Evolutionary conservation across 768 basidiomycete species (phyloP).

Genomic region (Xerocomellus chrysenteron): DNA sequence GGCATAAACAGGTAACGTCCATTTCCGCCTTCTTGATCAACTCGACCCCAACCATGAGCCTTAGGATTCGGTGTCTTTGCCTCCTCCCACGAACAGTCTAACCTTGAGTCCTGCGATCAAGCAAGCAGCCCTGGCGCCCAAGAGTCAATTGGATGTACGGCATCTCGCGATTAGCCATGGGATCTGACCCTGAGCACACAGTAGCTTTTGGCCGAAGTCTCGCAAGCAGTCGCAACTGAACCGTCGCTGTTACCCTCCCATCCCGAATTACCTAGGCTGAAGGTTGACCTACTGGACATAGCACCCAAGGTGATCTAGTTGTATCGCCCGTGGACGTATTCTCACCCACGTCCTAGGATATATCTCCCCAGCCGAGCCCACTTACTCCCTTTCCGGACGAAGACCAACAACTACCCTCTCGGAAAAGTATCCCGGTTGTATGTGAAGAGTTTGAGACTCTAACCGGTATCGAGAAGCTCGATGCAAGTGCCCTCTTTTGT

Average conservation of each 20-base stretch:
- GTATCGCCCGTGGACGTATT: not conserved
- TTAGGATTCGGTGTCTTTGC: constrained; percentile 5
- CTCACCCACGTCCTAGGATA: constrained; percentile 15
- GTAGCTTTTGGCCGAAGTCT: constrained; percentile 30
- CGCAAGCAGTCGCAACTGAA: constrained; percentile 30
- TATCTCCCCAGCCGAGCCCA: constrained; percentile 19
- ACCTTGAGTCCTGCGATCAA: constrained; percentile 10
- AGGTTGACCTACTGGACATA: constrained; percentile 3
- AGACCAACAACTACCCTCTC: not conserved
- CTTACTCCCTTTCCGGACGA: constrained; percentile 21
- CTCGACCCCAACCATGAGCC: not conserved
- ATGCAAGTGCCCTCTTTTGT: constrained; percentile 35
- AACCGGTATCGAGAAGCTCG: constrained; percentile 48
- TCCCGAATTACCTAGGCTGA: constrained; percentile 22
- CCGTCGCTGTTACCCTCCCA: constrained; percentile 27
- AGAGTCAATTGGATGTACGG: constrained; percentile 30
- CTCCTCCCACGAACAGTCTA: not conserved
- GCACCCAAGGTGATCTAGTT: constrained; percentile 12
- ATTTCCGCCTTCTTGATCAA: not conserved
- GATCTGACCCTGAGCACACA: constrained; percentile 18
- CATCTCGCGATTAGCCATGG: constrained; percentile 7
- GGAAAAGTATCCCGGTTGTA: constrained; percentile 27
- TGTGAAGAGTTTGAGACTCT: constrained; percentile 46
- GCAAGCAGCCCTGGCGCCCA: constrained; percentile 16
- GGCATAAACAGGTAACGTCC: constrained; percentile 23